A percentile compares a stretch with the other conserved stretches of the same genome.
Evolutionary conservation across 2,329 filamentous ascomycete genomes (phyloP).

Genomic region (Metarhizium brunneum): DNA sequence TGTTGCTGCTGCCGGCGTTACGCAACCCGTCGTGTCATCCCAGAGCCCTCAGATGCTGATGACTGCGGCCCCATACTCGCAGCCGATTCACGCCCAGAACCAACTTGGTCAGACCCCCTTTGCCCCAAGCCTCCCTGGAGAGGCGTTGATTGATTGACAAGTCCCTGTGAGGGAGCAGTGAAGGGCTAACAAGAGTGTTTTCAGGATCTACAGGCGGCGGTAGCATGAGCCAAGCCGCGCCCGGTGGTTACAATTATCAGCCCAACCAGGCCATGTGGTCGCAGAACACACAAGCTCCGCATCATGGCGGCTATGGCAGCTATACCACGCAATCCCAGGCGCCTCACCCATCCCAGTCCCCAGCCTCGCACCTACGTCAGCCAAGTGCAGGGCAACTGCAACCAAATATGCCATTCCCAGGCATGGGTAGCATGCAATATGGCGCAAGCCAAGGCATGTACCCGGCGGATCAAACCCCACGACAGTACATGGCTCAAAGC

Average conservation of each 20-base stretch:
- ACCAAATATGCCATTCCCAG: slow-evolving; percentile 51
- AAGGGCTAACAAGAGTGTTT: background rate
- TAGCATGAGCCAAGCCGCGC: slow-evolving; percentile 40
- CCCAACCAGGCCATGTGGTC: slow-evolving; percentile 53
- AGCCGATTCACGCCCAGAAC: slow-evolving; percentile 61
- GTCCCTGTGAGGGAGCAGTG: background rate
- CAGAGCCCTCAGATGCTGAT: slow-evolving; percentile 60
- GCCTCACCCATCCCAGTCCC: slow-evolving; percentile 41
- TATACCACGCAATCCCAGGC: slow-evolving; percentile 46
- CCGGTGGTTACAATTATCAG: slow-evolving; percentile 57
- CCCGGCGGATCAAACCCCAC: slow-evolving; percentile 51
- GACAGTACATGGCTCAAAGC: slow-evolving; percentile 60
- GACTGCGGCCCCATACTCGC: slow-evolving; percentile 57
- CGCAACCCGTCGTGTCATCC: slow-evolving; percentile 47
- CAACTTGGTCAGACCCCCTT: slow-evolving; percentile 54
- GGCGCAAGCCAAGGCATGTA: slow-evolving; percentile 49
- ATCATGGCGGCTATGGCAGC: slow-evolving; percentile 40
- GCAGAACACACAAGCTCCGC: slow-evolving; percentile 55
- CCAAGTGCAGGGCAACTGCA: slow-evolving; percentile 47
- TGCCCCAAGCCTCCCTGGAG: slow-evolving; percentile 20
- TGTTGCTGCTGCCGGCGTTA: slow-evolving; percentile 41
- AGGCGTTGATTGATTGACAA: background rate
- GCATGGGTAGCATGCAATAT: slow-evolving; percentile 52
- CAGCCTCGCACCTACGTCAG: slow-evolving; percentile 52
- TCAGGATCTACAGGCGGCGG: slow-evolving; percentile 42